Evolutionary conservation across 2,329 filamentous ascomycete species (phyloP).

Genomic region (Zasmidium cellare): DNA sequence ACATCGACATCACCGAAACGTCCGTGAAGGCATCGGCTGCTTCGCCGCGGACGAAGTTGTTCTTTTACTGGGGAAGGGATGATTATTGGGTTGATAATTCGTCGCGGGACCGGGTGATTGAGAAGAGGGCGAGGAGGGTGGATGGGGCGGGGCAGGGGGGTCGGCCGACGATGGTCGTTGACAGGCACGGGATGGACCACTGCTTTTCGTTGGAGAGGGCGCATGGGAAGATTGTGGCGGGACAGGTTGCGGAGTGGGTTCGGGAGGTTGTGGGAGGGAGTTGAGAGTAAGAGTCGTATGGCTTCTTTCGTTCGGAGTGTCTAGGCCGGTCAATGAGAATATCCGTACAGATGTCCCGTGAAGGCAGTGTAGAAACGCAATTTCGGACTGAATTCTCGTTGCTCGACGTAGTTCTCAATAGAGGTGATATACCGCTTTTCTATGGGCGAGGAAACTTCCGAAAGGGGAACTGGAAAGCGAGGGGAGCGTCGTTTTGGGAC

Average conservation of each 20-base stretch:
- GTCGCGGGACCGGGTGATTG: constrained; percentile 58
- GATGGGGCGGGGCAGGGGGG: constrained; percentile 31
- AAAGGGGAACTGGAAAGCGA: too few relatives aligned
- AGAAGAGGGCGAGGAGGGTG: constrained; percentile 34
- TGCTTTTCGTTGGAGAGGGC: constrained; percentile 57
- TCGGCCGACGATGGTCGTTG: constrained; percentile 55
- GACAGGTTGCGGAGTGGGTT: constrained; percentile 6
- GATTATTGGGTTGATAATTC: constrained; percentile 64
- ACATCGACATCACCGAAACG: background rate
- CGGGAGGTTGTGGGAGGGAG: background rate
- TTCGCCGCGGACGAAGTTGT: constrained; percentile 46
- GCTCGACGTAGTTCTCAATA: too few relatives aligned
- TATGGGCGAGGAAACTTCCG: too few relatives aligned
- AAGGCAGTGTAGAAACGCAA: too few relatives aligned
- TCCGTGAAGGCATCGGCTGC: background rate
- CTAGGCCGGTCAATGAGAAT: too few relatives aligned
- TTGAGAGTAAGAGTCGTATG: background rate
- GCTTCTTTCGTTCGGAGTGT: too few relatives aligned
- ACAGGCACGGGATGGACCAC: constrained; percentile 56
- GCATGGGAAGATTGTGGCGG: constrained; percentile 25
- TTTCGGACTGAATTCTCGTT: too few relatives aligned
- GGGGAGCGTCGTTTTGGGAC: too few relatives aligned
- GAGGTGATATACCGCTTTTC: too few relatives aligned
- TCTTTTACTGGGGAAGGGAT: constrained; percentile 60
- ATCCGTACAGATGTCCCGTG: too few relatives aligned